phyloP scores from a whole-genome alignment of 192 early-diverging fungal species.

The Haplosporangium gracile region DNA sequence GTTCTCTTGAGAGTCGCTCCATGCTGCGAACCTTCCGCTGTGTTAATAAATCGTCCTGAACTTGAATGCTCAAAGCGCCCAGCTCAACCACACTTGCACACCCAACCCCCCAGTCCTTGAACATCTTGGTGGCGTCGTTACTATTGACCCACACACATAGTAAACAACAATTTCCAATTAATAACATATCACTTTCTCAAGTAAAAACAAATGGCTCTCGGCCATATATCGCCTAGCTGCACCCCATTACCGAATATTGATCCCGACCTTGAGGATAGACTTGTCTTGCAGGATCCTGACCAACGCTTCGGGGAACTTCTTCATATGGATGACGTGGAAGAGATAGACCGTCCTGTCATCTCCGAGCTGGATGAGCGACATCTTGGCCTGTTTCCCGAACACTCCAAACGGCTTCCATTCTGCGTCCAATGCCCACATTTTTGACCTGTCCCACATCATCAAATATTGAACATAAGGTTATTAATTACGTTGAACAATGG shows the following conservation, averaged over 20 bases:
- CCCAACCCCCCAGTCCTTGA: conserved; percentile 47
- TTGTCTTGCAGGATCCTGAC: conserved; percentile 29
- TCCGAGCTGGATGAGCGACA: conserved; percentile 45
- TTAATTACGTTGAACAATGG: not conserved
- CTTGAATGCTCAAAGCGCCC: conserved; percentile 32
- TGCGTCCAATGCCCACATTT: conserved; percentile 43
- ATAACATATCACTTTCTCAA: not conserved
- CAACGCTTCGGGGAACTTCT: conserved; percentile 31
- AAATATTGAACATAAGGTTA: not conserved
- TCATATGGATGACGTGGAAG: conserved; percentile 50
- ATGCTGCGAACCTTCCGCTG: conserved; percentile 38
- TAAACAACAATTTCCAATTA: not conserved
- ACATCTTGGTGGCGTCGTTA: conserved; percentile 44
- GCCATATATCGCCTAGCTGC: not conserved
- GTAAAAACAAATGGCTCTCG: not conserved
- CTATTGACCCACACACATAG: not conserved
- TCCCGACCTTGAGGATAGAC: conserved; percentile 40
- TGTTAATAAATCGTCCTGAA: conserved; percentile 10
- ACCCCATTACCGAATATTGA: conserved; percentile 40
- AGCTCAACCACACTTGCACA: conserved; percentile 41
- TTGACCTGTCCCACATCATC: conserved; percentile 2
- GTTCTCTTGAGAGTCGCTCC: conserved; percentile 19
- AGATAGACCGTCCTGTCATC: conserved; percentile 41
- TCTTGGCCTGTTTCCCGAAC: conserved; percentile 16
- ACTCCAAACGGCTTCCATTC: conserved; percentile 38